Evolutionary conservation across 352 stramenopile species (phyloP).

Genomic region (Phytophthora agathidicida): DNA sequence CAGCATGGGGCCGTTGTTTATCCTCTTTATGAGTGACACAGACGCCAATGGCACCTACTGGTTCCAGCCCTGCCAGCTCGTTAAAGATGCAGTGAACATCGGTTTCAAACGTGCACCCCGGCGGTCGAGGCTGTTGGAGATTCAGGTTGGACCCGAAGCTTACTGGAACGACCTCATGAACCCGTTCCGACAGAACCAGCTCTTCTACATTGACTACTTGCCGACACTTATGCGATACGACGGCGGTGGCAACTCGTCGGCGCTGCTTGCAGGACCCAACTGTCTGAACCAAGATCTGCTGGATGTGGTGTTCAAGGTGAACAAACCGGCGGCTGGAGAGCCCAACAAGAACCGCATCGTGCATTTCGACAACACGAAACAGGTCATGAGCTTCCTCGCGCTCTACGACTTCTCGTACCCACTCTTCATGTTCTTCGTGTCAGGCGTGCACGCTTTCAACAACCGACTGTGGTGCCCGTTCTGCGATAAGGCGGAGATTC

Average conservation of each 20-base stretch:
- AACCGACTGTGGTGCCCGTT: slow-evolving; percentile 84
- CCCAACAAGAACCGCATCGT: slow-evolving; percentile 62
- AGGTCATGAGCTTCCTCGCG: slow-evolving; percentile 58
- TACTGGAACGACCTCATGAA: slow-evolving; percentile 83
- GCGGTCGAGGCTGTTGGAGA: slow-evolving; percentile 70
- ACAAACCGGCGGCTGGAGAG: slow-evolving; percentile 35
- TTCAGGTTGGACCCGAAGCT: slow-evolving; percentile 56
- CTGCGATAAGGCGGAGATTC: slow-evolving; percentile 77
- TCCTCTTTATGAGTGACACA: slow-evolving; percentile 80
- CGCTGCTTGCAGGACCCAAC: slow-evolving; percentile 75
- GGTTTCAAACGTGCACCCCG: slow-evolving; percentile 68
- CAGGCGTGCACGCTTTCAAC: slow-evolving; percentile 75
- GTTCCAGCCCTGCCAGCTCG: slow-evolving; percentile 68
- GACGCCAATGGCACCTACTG: slow-evolving; percentile 79
- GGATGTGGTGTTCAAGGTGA: slow-evolving; percentile 72
- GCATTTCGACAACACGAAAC: slow-evolving; percentile 39
- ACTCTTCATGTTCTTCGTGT: slow-evolving; percentile 82
- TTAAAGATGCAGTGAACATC: slow-evolving; percentile 61
- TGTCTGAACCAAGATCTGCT: slow-evolving; percentile 65
- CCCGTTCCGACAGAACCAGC: slow-evolving; percentile 76
- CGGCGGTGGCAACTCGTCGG: slow-evolving; percentile 69
- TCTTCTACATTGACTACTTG: slow-evolving; percentile 87
- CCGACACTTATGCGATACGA: slow-evolving; percentile 83
- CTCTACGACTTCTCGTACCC: slow-evolving; percentile 75
- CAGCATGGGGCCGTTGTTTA: slow-evolving; percentile 66